A percentile compares a stretch with the other conserved stretches of the same genome.
phyloP scores from a whole-genome alignment of 2,329 filamentous ascomycete species.

The Karstenula rhodostoma region DNA sequence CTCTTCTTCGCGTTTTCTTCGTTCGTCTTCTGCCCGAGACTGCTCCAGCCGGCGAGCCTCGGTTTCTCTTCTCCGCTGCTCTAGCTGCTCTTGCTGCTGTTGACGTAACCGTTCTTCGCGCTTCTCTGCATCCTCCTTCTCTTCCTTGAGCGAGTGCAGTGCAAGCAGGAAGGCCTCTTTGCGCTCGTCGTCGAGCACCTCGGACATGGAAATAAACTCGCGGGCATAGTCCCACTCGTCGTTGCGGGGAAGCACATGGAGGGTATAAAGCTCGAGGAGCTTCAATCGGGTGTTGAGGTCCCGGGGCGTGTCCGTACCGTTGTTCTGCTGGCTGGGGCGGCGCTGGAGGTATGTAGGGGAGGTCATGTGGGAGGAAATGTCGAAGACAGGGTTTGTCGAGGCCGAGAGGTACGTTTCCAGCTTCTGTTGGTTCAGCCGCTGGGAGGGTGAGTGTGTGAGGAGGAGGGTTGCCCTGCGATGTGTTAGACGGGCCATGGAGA shows the following conservation, averaged over 20 bases:
- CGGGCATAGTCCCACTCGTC: slow-evolving; percentile 95
- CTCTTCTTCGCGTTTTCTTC: slow-evolving; percentile 49
- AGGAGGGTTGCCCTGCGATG: slow-evolving; percentile 79
- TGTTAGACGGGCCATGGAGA: slow-evolving; percentile 12
- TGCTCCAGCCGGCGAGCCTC: slow-evolving; percentile 48
- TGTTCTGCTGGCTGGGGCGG: slow-evolving; percentile 48
- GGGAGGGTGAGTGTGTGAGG: slow-evolving; percentile 85
- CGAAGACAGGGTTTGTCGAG: slow-evolving; percentile 74
- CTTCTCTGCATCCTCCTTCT: slow-evolving; percentile 76
- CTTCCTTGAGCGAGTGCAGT: slow-evolving; percentile 82
- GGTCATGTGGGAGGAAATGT: slow-evolving; percentile 71
- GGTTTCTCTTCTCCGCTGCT: slow-evolving; percentile 56
- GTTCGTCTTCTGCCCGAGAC: slow-evolving; percentile 54
- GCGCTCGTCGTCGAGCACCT: slow-evolving; percentile 90
- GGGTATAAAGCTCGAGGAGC: slow-evolving; percentile 91
- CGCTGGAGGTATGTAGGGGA: slow-evolving; percentile 48
- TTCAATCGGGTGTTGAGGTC: slow-evolving; percentile 87
- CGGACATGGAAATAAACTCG: slow-evolving; percentile 86
- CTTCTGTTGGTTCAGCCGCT: slow-evolving; percentile 83
- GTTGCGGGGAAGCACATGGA: slow-evolving; percentile 93
- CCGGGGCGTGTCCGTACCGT: slow-evolving; percentile 81
- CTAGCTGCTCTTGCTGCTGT: slow-evolving; percentile 64
- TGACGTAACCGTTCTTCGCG: slow-evolving; percentile 69
- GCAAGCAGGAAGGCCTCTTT: slow-evolving; percentile 89
- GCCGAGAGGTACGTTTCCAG: slow-evolving; percentile 90